Evolutionary conservation across 2,329 filamentous ascomycete genomes (phyloP).

Genomic region (Fusarium sp.): DNA sequence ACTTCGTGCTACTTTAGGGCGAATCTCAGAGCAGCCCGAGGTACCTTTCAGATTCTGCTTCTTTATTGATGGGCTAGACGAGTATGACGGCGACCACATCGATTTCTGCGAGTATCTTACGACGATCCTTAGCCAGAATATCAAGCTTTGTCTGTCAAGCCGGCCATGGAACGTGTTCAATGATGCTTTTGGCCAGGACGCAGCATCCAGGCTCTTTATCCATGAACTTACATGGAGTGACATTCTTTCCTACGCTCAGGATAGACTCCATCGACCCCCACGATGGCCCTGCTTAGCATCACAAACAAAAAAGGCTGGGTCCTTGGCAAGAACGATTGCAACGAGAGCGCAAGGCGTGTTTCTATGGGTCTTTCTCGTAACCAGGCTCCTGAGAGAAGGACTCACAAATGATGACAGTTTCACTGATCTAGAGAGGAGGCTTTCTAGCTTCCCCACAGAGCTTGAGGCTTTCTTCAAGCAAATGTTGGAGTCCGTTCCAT

Average conservation of each 20-base stretch:
- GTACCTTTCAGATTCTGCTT: not conserved
- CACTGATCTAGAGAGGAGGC: conserved; percentile 11
- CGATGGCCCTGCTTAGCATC: not conserved
- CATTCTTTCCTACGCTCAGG: not conserved
- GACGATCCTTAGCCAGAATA: not conserved
- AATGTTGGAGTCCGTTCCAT: not conserved
- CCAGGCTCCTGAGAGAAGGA: conserved; percentile 12
- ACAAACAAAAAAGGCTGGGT: not conserved
- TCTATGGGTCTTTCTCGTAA: conserved; percentile 34
- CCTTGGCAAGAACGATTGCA: conserved; percentile 5
- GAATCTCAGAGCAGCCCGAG: not conserved
- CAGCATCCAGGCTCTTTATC: conserved; percentile 11
- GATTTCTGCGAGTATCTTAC: conserved; percentile 14
- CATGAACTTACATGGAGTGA: conserved; percentile 28
- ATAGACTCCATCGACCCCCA: not conserved
- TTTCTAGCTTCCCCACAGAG: conserved; percentile 22
- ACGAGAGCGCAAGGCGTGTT: conserved; percentile 31
- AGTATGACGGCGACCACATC: conserved; percentile 26
- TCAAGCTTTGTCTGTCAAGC: conserved; percentile 30
- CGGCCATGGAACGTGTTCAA: conserved; percentile 29
- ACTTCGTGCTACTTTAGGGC: not conserved
- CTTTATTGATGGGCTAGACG: conserved; percentile 32
- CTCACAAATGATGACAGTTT: conserved; percentile 19
- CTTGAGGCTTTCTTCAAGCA: conserved; percentile 7
- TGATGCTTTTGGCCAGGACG: conserved; percentile 7